Percentiles rank a stretch among this genome's conserved stretches.
phyloP scores from a whole-genome alignment of 1,284 basidiomycete genomes.

The Apiotrichum gracile region DNA sequence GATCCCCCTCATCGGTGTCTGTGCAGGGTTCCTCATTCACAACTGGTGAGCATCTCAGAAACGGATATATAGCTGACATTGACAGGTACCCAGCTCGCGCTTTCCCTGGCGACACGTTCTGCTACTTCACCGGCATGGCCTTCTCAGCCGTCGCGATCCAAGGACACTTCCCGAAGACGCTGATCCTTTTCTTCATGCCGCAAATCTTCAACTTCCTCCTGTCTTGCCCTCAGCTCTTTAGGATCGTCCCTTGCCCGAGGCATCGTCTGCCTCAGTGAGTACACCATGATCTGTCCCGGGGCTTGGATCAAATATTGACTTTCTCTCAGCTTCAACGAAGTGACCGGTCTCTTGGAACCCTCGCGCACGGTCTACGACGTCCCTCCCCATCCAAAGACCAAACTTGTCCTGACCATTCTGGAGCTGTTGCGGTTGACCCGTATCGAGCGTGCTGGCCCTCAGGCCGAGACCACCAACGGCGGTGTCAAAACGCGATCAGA shows the following conservation, averaged over 20 bases:
- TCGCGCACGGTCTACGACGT: conserved; percentile 60
- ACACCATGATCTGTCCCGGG: conserved; percentile 30
- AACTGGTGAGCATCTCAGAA: conserved; percentile 64
- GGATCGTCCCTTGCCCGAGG: conserved; percentile 84
- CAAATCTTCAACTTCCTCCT: conserved; percentile 97
- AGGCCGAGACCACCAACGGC: background rate
- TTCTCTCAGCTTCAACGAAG: conserved; percentile 59
- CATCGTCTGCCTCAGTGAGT: conserved; percentile 82
- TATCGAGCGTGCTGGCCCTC: conserved; percentile 52
- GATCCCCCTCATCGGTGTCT: conserved; percentile 86
- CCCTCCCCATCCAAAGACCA: conserved; percentile 53
- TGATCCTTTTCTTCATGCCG: conserved; percentile 93
- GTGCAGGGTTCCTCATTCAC: conserved; percentile 80
- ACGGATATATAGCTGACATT: conserved; percentile 3
- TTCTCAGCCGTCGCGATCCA: conserved; percentile 94
- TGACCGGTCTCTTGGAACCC: conserved; percentile 67
- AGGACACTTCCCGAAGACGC: conserved; percentile 94
- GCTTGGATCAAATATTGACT: conserved; percentile 61
- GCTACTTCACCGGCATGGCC: conserved; percentile 96
- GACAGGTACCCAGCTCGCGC: conserved; percentile 86
- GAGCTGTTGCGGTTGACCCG: conserved; percentile 61
- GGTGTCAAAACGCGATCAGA: background rate
- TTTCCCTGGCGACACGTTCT: conserved; percentile 96
- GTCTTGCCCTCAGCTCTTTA: conserved; percentile 91
- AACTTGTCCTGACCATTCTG: conserved; percentile 56